Base-by-base conservation (phyloP, 805 yeast species). In the Metschnikowia baotianmanensis region DNA sequence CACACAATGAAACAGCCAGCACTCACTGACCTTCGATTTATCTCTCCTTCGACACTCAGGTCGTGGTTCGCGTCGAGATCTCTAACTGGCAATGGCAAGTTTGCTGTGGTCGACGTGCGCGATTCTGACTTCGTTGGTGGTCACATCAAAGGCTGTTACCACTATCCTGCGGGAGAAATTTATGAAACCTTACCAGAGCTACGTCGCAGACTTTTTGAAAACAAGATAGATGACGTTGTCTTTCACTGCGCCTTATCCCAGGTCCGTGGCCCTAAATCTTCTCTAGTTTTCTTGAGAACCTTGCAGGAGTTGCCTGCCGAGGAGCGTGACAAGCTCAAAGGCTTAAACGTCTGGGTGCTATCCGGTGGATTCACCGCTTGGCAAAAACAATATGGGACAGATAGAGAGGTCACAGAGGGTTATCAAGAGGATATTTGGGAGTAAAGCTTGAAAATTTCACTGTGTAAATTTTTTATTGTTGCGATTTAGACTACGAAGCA, bases 161-260 rank as follows among this genome's bases (percentile, higher is more conserved):
- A 81, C 59, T 71, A 71, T 35, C 83, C 93, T 1, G 69, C 83
- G 11, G 55, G 65, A 1, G 56, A 65, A 15, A 71, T 83, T 47
- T 53, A 57, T 13, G 50, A 58, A 32, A 63, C 61, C 16, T 52
- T 72, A 21, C 69, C 69, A 2, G 67, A 64, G 6, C 67, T 75
- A 28, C 51, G 63, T 16, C 50, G 56, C n/a, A 48, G 62, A 30
- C 56, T 73, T 10, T 32, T 49, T 15, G 59, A 59, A 24, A 56
- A 61, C 9, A 58, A 60, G 4, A 56, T 62, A 6, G 65, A 71
- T 31, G 79, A 76, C 39, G 77, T 88, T 0, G 83, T 93, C 0
- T 93, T 91, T 65, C 96, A 93, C 59, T 91, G 99, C 61, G 89
- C 90, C 21, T 70, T 86, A 22, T 83, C 95, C 3, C 98, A 93